phyloP scores from a whole-genome alignment of 1,284 basidiomycete species.

The Vanrija pseudolonga region DNA sequence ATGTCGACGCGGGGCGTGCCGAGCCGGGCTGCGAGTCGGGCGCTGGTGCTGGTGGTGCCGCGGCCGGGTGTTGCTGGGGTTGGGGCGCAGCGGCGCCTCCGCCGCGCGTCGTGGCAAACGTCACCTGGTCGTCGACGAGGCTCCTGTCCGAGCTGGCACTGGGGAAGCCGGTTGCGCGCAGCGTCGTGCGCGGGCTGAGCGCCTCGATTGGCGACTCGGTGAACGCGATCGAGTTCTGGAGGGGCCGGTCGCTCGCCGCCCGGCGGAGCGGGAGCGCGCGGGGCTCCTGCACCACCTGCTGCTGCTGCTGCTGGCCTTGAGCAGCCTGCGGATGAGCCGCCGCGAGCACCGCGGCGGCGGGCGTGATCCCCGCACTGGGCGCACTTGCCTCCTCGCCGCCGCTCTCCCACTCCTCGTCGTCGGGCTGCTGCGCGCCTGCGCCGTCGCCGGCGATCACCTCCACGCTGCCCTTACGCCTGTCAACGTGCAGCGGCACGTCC shows the following conservation, averaged over 20 bases:
- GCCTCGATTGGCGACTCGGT: neutral
- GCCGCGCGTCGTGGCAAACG: neutral
- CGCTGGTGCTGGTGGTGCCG: neutral
- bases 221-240: neutral
- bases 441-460: slow-evolving; percentile 9
- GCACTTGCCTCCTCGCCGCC: slow-evolving; percentile 7
- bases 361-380: neutral
- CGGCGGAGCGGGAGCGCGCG: neutral
- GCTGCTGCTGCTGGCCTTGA: neutral
- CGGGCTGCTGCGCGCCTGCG: neutral
- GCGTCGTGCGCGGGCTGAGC: slow-evolving; percentile 5
- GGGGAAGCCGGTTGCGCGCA: slow-evolving; percentile 6
- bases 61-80: no score
- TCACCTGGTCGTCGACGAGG: neutral
- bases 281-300: neutral
- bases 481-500: neutral
- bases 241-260: neutral
- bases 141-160: neutral
- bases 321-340: neutral
- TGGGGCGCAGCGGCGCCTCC: neutral
- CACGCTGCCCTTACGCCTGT: slow-evolving; percentile 1
- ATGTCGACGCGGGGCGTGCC: neutral
- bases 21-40: neutral
- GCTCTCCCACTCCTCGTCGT: slow-evolving; percentile 18
- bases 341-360: neutral